A percentile compares a stretch with the other conserved stretches of the same genome.
phyloP scores from a whole-genome alignment of 257 asterid genomes.

The Agastache rugosa region DNA sequence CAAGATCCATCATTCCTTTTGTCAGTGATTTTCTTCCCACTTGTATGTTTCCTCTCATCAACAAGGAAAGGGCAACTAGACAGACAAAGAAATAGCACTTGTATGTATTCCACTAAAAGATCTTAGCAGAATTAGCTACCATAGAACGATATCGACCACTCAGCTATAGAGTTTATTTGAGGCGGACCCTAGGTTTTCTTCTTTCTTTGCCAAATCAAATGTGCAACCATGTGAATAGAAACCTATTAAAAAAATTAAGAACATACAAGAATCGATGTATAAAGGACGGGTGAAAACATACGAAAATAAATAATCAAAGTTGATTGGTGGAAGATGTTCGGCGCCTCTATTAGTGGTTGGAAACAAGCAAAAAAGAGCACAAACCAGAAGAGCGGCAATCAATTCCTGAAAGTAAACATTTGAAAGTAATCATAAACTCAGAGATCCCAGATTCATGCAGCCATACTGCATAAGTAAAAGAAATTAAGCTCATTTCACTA shows the following conservation, averaged over 20 bases:
- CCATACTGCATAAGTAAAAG: constrained; percentile 12
- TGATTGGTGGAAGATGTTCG: constrained; percentile 74
- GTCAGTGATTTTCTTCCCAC: neutral
- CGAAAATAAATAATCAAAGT: constrained; percentile 80
- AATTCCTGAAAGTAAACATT: constrained; percentile 67
- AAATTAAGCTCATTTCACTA: constrained; percentile 23
- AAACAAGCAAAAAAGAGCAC: constrained; percentile 88
- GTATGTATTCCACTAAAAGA: neutral
- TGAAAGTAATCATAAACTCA: constrained; percentile 46
- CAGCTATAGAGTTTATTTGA: constrained; percentile 2
- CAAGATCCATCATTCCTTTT: neutral
- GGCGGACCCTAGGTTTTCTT: neutral
- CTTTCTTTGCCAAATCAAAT: neutral
- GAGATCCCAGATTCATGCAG: constrained; percentile 21
- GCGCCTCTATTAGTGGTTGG: constrained; percentile 72
- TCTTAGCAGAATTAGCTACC: neutral
- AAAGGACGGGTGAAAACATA: constrained; percentile 53
- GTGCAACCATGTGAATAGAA: constrained; percentile 13
- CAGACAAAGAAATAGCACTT: neutral
- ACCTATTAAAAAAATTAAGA: constrained; percentile 6
- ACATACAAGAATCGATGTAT: constrained; percentile 7
- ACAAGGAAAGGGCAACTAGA: constrained; percentile 8
- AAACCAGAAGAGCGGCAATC: constrained; percentile 81
- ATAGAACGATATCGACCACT: constrained; percentile 2
- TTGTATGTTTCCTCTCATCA: neutral